phyloP scores from a whole-genome alignment of 2,329 filamentous ascomycete genomes.

The Sporothrix pseudoabietina region DNA sequence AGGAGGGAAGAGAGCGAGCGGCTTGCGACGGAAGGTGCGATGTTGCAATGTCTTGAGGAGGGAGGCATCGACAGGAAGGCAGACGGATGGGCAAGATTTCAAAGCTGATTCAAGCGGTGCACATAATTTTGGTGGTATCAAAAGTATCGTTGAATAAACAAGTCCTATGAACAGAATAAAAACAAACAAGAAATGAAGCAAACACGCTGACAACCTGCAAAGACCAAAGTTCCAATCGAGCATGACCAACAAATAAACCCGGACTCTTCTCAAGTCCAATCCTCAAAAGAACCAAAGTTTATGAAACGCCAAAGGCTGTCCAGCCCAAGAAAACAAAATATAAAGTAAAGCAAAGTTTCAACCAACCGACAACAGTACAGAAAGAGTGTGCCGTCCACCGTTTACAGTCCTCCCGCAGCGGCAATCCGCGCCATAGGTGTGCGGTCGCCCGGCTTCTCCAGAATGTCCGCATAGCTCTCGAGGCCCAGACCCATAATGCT shows the following conservation, averaged over 20 bases:
- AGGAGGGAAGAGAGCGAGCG: neutral
- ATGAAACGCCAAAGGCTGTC: constrained; percentile 5
- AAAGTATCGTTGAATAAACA: neutral
- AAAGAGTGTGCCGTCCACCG: neutral
- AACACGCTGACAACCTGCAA: neutral
- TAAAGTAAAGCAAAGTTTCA: neutral
- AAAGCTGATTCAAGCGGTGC: neutral
- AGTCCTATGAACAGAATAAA: neutral
- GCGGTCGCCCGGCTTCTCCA: constrained; percentile 57
- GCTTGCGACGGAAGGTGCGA: neutral
- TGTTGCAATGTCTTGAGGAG: neutral
- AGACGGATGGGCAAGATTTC: neutral
- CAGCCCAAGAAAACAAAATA: neutral
- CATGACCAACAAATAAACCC: neutral
- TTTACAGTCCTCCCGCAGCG: constrained; percentile 19
- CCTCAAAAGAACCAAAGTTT: neutral
- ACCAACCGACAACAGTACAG: neutral
- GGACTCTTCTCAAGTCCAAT: neutral
- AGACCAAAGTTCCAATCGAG: neutral
- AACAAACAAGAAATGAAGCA: neutral
- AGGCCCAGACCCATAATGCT: constrained; percentile 60
- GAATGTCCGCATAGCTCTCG: constrained; percentile 59
- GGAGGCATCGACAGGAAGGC: neutral
- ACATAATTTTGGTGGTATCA: neutral
- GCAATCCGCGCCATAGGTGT: constrained; percentile 47